These are phyloP conservation scores for Chlamydomonas reinhardtii DNA, from an alignment of 163 green algal genomes.

Conservation along the genomic window DNA sequence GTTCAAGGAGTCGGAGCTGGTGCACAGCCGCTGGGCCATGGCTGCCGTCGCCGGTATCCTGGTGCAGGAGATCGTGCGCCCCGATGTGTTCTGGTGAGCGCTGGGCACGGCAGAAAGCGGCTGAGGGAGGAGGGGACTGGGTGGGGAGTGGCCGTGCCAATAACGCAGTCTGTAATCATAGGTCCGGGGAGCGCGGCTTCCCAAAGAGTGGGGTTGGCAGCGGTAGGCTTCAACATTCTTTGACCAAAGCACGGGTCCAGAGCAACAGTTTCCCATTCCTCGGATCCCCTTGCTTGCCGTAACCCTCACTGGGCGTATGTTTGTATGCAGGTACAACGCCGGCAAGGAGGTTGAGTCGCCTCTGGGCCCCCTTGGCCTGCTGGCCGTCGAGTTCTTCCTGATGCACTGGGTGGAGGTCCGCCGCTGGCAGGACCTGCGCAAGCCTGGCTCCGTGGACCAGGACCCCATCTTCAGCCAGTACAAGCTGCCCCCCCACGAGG, in stretches of 20 bases:
- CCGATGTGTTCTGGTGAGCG: constrained; percentile 78
- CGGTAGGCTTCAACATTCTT: too few species aligned
- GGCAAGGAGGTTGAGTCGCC: constrained; percentile 75
- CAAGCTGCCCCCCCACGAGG: constrained; percentile 83
- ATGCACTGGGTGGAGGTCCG: constrained; percentile 80
- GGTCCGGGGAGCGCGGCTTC: too few species aligned
- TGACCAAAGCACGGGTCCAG: too few species aligned
- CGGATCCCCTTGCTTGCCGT: too few species aligned
- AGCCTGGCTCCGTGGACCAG: constrained; percentile 87
- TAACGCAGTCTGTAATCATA: too few species aligned
- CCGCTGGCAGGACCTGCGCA: constrained; percentile 90
- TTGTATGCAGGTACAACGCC: constrained; percentile 66
- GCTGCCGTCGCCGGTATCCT: constrained; percentile 81
- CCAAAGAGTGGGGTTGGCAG: too few species aligned
- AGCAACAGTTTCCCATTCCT: too few species aligned
- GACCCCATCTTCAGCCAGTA: constrained; percentile 92
- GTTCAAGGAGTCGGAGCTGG: constrained; percentile 73
- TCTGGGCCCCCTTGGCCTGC: constrained; percentile 79
- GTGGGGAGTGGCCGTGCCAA: too few species aligned
- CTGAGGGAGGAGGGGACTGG: background rate
- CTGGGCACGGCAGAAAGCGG: too few species aligned
- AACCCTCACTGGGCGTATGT: too few species aligned
- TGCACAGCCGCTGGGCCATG: constrained; percentile 87
- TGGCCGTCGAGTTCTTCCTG: constrained; percentile 82
- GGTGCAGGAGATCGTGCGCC: constrained; percentile 76